phyloP scores from a whole-genome alignment of 1,284 basidiomycete genomes.

The Tylopilus sp. region DNA sequence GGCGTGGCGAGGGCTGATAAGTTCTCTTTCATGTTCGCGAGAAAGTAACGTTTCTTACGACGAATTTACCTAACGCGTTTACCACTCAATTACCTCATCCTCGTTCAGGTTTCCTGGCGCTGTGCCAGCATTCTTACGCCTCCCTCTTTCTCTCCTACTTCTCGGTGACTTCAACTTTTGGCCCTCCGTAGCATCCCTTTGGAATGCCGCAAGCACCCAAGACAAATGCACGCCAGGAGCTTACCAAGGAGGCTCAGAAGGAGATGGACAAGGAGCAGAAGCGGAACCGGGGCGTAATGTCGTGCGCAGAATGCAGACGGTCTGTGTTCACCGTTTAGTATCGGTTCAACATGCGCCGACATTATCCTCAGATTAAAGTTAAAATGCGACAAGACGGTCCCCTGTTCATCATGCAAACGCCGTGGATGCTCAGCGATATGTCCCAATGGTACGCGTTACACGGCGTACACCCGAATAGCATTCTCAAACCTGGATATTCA shows the following conservation, averaged over 20 bases:
- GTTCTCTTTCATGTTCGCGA: not conserved
- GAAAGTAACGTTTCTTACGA: not conserved
- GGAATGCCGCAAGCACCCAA: constrained; percentile 31
- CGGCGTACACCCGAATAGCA: not conserved
- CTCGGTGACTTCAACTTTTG: not conserved
- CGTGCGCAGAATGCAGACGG: constrained; percentile 70
- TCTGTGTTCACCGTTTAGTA: constrained; percentile 29
- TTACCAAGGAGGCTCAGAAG: constrained; percentile 28
- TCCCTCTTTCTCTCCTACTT: not conserved
- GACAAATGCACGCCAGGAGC: constrained; percentile 27
- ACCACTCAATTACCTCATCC: constrained; percentile 1
- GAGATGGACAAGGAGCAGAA: constrained; percentile 51
- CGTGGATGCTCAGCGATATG: constrained; percentile 71
- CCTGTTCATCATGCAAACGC: constrained; percentile 69
- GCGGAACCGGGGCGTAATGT: constrained; percentile 61
- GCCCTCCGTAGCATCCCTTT: not conserved
- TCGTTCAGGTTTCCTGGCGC: constrained; percentile 1
- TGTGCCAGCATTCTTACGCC: constrained; percentile 1
- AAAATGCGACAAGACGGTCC: constrained; percentile 72
- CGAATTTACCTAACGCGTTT: not conserved
- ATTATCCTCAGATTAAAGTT: constrained; percentile 54
- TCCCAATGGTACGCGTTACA: constrained; percentile 51
- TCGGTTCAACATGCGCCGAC: not conserved
- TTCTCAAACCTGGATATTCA: constrained; percentile 11
- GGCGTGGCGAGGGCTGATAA: too few species aligned